phyloP scores from a whole-genome alignment of 139 green algal genomes.

The Astrephomene gubernaculifera region DNA sequence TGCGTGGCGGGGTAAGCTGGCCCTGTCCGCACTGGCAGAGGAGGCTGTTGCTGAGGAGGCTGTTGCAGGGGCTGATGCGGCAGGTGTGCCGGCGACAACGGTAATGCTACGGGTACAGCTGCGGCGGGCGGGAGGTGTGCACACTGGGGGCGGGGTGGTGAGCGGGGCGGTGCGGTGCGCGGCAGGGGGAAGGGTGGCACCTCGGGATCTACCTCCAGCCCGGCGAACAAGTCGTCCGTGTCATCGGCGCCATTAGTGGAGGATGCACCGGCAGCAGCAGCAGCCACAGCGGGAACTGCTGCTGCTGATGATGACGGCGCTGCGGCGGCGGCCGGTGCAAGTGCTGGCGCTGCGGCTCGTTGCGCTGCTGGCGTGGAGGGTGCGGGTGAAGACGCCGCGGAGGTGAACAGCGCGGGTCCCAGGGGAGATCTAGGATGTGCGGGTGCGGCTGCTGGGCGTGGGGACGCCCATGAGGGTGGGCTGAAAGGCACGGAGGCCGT shows the following conservation, averaged over 20 bases:
- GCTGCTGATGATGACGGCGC: not conserved
- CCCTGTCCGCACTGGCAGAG: not conserved
- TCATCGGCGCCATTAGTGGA: not conserved
- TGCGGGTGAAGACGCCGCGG: too few species aligned
- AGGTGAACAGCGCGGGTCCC: too few species aligned
- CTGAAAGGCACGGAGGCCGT: not conserved
- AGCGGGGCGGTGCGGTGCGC: not conserved
- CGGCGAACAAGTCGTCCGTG: conserved; percentile 16
- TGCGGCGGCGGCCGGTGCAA: not conserved
- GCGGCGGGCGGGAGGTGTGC: not conserved
- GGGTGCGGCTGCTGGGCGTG: not conserved
- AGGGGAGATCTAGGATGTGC: too few species aligned
- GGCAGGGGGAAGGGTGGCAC: conserved; percentile 4
- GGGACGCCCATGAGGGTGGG: not conserved
- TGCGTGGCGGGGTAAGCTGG: too few species aligned
- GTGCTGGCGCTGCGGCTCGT: not conserved
- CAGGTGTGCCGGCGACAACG: not conserved
- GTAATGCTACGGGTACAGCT: not conserved
- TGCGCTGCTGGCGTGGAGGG: not conserved
- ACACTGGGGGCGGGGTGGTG: not conserved
- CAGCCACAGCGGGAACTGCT: not conserved
- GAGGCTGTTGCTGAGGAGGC: not conserved
- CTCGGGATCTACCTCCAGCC: conserved; percentile 28
- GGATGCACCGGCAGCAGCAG: not conserved
- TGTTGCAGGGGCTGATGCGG: not conserved